Evolutionary conservation across 1,284 basidiomycete genomes (phyloP), one percentile per base, ranked within the genome.

Genomic region (Sanghuangporus weigelae): DNA sequence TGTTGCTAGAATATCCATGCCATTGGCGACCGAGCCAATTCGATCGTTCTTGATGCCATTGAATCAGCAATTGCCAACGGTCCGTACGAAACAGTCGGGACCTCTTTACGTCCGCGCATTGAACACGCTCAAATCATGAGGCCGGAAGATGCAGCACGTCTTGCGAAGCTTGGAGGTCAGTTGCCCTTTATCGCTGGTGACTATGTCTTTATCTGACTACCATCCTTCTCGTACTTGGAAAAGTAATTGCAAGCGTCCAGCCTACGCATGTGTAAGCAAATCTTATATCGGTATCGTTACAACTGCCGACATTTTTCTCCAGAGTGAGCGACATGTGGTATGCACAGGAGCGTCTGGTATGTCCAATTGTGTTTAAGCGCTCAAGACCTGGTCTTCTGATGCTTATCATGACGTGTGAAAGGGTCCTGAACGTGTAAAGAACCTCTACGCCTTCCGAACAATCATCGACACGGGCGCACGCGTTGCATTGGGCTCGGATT

Each of bases 91-190:
- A 78, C 77, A 21, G 82, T 88, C 69, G 83, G 89, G 12, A 79
- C 80, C 39, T 81, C 83, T n/a, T 76, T 87, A 51, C 80, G 94
- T 46, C 88, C 92, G 57, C 84, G 95, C 23, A 82, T 97, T 31
- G 96, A 98, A 71, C 95, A 98, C 74, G 90, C 94, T 0, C 95
- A 98, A 74, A 94, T 97, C 63, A 79, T 96, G 77, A 82, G 83
- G 0, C 75, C 72, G 4, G 76, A 81, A 1, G 95, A 97, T 72
- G 71, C 96, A 11, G 71, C 81, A 63, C 81, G 93, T 12, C 81
- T 87, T 23, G 90, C 87, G 19, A 77, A 75, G 51, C 79, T 96
- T 10, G 92, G 92, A 69, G 85, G 92, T 89, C 63, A 48, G 83
- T 73, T 11, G 39, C 26, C 10, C 8, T 46, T 14, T 46, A 7